Evolutionary conservation across 176 grass and related monocot species (phyloP).

Genomic region (Oryza meridionalis): DNA sequence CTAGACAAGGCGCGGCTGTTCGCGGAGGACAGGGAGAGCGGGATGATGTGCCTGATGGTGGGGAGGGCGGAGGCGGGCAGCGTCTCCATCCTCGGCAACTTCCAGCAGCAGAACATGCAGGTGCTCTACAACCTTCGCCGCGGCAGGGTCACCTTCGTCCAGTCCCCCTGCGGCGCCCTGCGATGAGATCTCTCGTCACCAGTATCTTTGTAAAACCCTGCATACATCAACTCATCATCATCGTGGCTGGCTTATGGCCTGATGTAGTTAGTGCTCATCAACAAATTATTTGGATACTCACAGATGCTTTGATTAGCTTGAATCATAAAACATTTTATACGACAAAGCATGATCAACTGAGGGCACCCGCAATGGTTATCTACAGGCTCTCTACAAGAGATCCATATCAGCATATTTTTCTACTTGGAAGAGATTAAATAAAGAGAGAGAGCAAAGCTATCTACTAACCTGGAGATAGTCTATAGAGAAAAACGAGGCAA

Average conservation of each 20-base stretch:
- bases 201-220: slow-evolving; percentile 1
- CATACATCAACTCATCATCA: too few species aligned
- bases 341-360: too few species aligned
- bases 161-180: slow-evolving; percentile 32
- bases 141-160: slow-evolving; percentile 54
- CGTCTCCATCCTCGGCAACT: slow-evolving; percentile 66
- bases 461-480: too few species aligned
- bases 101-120: slow-evolving; percentile 68
- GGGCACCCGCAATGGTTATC: too few species aligned
- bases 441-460: too few species aligned
- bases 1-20: slow-evolving; percentile 54
- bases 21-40: slow-evolving; percentile 42
- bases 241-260: neutral
- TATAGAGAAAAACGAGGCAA: too few species aligned
- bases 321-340: neutral
- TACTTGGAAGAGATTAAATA: too few species aligned
- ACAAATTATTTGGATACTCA: neutral
- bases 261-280: neutral
- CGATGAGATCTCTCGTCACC: neutral
- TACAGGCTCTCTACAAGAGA: too few species aligned
- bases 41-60: slow-evolving; percentile 64
- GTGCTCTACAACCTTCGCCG: slow-evolving; percentile 56
- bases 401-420: too few species aligned
- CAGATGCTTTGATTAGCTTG: neutral
- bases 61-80: slow-evolving; percentile 34